Evolutionary conservation across 371 early-diverging fungal genomes (phyloP).

Genomic region (Actinomucor elegans): DNA sequence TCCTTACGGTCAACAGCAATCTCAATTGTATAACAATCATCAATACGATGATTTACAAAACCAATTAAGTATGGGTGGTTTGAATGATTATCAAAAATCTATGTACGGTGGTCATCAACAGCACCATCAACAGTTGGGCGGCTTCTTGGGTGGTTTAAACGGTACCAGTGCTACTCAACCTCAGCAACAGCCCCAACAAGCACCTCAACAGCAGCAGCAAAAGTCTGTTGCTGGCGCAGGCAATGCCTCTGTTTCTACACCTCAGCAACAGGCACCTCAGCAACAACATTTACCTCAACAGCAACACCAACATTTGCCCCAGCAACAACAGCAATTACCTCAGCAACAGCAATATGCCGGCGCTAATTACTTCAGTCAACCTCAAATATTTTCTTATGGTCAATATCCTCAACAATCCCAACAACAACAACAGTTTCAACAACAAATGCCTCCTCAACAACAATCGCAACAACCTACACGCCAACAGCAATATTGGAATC

Average conservation of each 20-base stretch:
- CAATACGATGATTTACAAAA: slow-evolving; percentile 52
- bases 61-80: slow-evolving; percentile 27
- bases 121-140: slow-evolving; percentile 8
- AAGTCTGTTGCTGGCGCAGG: slow-evolving; percentile 1
- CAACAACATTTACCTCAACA: slow-evolving; percentile 23
- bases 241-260: slow-evolving; percentile 1
- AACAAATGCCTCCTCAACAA: slow-evolving; percentile 23
- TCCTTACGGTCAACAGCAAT: slow-evolving; percentile 44
- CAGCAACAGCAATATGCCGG: slow-evolving; percentile 23
- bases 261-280: slow-evolving; percentile 16
- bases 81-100: slow-evolving; percentile 49
- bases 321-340: slow-evolving; percentile 24
- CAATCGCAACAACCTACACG: slow-evolving; percentile 17
- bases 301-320: slow-evolving; percentile 15
- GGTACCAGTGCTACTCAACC: background rate
- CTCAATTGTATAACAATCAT: slow-evolving; percentile 51
- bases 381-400: slow-evolving; percentile 36
- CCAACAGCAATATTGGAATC: slow-evolving; percentile 28
- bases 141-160: background rate
- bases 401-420: slow-evolving; percentile 21
- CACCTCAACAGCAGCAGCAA: background rate
- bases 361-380: slow-evolving; percentile 31
- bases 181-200: slow-evolving; percentile 10
- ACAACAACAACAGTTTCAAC: slow-evolving; percentile 20
- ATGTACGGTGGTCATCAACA: slow-evolving; percentile 30